Evolutionary conservation across 257 asterid species (phyloP), one percentile per base, ranked within the genome.

Genomic region (Craterostigma plantagineum): DNA sequence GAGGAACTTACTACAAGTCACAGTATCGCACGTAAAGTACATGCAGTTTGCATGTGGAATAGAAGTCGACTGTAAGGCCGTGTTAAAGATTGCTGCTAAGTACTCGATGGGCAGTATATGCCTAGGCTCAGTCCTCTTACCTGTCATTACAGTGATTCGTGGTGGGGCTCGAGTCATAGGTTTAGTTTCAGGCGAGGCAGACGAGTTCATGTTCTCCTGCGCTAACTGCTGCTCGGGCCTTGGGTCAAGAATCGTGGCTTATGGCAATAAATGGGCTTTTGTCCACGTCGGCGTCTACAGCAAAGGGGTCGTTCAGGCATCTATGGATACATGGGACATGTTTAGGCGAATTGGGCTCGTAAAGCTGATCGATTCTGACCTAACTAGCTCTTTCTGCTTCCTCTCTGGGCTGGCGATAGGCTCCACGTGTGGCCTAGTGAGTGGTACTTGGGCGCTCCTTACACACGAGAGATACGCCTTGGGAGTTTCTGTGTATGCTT

Each of bases 351-450:
- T 4, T 14, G 85, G 75, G 47, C 63, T 68, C 15, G 79, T 71
- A 53, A 56, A 63, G 51, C 16, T 67, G 61, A 66, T 74, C 12
- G 27, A 71, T 53, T 42, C 64, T 42, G 86, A 78, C 52, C 75
- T 78, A 45, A 71, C 72, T 35, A 59, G 79, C 45, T 74, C 81
- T 9, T 64, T 78, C 55, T 78, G 92, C 58, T 77, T 77, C 63
- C 63, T 74, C 10, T 40, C 68, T 45, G 92, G 76, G 46, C 59
- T 64, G 41, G 69, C 72, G 4, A 48, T 57, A n/a, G 91, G 85
- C 38, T 67, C 75, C 1, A 33, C 62, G 8, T 61, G 68, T 54
- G 75, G 62, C 48, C 58, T 74, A 13, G 49, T 68, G 3, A 85
- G 70, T 23, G 85, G 79, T 16, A 56, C 60, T 15, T 68, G 72